Evolutionary conservation across 208 protist species (phyloP), one percentile per base, ranked within the genome.

Genomic region (Trypanosoma melophagium): DNA sequence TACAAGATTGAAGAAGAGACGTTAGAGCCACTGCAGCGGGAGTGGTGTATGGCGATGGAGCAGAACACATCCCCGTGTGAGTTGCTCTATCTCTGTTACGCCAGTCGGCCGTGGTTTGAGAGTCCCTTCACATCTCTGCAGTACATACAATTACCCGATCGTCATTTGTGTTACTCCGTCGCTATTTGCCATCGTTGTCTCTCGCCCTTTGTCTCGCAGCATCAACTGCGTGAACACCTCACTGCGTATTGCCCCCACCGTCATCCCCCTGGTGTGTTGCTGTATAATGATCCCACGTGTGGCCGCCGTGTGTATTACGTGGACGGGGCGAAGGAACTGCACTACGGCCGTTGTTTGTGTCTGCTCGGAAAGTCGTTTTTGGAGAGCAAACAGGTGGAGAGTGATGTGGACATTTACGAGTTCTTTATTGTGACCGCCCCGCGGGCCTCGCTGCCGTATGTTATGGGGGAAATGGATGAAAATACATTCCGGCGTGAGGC

Each of bases 391-490:
- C 51, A 87, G 21, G 65, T 92, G 3, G 45, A 40, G 19, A 92
- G 80, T 41, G 86, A 92, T 61, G 86, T 92, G n/a, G 86, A 92
- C 44, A 60, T 92, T 12, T 89, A 87, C 69, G 86, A 92, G 71
- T 89, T 86, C 51, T 84, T 89, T 28, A 74, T 92, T 38, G 78
- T 86, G 28, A 89, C 86, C 31, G 54, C 78, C 1, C 82, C 80
- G 0, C 80, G 82, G 8, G 71, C 60, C 1, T 70, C 74, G 13
- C 61, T 89, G 21, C 86, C 83, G 7, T 85, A 73, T 61, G 57
- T 81, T 3, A 7, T 69, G 0, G 53, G 62, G 2, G 51, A 62
- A 3, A 40, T 59, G 40, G 69, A 66, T 21, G 71, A 67, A 4
- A 60, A 52, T 25, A 76, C 51, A 16, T 91, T 91, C 60, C 60